Evolutionary conservation across 2,329 filamentous ascomycete genomes (phyloP).

Genomic region (Phialemoniopsis sp.): DNA sequence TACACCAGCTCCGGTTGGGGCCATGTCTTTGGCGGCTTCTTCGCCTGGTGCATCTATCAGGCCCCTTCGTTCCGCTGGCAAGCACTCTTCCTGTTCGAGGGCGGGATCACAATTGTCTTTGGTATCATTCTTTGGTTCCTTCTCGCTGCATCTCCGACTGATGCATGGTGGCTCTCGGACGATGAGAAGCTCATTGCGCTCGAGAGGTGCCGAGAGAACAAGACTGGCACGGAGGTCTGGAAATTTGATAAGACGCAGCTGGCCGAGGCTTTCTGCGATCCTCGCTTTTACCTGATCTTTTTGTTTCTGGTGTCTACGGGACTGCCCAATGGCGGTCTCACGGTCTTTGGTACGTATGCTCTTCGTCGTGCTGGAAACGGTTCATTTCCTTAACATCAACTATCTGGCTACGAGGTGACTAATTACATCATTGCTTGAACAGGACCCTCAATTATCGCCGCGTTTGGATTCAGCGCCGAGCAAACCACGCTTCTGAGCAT

Average conservation of each 20-base stretch:
- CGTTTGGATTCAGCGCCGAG: slow-evolving; percentile 1
- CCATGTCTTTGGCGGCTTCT: background rate
- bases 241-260: slow-evolving; percentile 13
- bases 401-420: too few species aligned
- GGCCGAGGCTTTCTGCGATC: slow-evolving; percentile 13
- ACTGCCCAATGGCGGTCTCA: too few species aligned
- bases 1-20: slow-evolving; percentile 1
- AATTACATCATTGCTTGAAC: too few species aligned
- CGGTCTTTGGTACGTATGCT: too few species aligned
- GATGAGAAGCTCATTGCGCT: slow-evolving; percentile 4
- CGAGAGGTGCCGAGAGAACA: background rate
- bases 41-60: too few species aligned
- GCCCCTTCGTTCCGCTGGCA: too few species aligned
- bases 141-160: background rate
- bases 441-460: slow-evolving; percentile 1
- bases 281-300: slow-evolving; percentile 9
- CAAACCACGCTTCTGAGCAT: slow-evolving; percentile 12
- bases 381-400: too few species aligned
- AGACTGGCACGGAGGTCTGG: slow-evolving; percentile 6
- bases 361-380: too few species aligned
- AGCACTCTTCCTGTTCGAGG: slow-evolving; percentile 2
- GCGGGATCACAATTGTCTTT: background rate
- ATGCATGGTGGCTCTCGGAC: slow-evolving; percentile 2
- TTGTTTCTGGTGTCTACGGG: slow-evolving; percentile 13
- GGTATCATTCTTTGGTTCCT: background rate